Evolutionary conservation across 2,329 filamentous ascomycete species (phyloP).

Genomic region (Stagonosporopsis cucurbitacearum): DNA sequence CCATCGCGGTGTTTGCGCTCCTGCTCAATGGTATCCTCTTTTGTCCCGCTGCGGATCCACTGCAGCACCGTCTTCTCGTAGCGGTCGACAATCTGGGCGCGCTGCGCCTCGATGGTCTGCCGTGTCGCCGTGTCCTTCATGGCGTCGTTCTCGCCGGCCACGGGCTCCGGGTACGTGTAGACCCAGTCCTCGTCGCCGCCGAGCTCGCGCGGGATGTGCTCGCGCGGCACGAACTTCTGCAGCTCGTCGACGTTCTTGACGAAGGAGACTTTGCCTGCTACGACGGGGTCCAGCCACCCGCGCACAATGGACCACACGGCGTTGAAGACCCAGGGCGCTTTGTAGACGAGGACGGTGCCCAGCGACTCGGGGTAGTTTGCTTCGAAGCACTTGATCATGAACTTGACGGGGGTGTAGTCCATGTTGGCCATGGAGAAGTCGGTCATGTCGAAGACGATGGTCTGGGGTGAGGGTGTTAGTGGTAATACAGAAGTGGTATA

Average conservation of each 20-base stretch:
- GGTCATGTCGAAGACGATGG: conserved; percentile 95
- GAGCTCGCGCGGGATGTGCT: conserved; percentile 79
- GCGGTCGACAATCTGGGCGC: conserved; percentile 70
- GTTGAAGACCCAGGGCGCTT: conserved; percentile 96
- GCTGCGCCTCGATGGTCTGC: conserved; percentile 67
- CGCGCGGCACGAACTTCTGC: conserved; percentile 73
- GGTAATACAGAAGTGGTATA: no score
- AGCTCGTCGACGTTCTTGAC: conserved; percentile 82
- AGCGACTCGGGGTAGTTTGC: conserved; percentile 96
- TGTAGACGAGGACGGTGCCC: conserved; percentile 89
- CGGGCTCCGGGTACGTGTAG: conserved; percentile 82
- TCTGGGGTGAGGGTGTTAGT: no score
- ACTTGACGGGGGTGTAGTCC: conserved; percentile 97
- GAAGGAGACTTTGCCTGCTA: conserved; percentile 92
- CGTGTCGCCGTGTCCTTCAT: conserved; percentile 70
- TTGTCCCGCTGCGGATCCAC: conserved; percentile 70
- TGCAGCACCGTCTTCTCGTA: conserved; percentile 76
- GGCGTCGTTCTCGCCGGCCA: conserved; percentile 74
- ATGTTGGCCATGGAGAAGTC: conserved; percentile 94
- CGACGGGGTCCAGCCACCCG: conserved; percentile 96
- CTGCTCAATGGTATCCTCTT: conserved; percentile 50
- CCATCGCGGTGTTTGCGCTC: conserved; percentile 64
- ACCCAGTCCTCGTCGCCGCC: conserved; percentile 86
- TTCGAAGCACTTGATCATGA: conserved; percentile 99
- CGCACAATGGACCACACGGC: conserved; percentile 96